Evolutionary conservation across 257 asterid species (phyloP).

Genomic region (Forsythia suspensa): DNA sequence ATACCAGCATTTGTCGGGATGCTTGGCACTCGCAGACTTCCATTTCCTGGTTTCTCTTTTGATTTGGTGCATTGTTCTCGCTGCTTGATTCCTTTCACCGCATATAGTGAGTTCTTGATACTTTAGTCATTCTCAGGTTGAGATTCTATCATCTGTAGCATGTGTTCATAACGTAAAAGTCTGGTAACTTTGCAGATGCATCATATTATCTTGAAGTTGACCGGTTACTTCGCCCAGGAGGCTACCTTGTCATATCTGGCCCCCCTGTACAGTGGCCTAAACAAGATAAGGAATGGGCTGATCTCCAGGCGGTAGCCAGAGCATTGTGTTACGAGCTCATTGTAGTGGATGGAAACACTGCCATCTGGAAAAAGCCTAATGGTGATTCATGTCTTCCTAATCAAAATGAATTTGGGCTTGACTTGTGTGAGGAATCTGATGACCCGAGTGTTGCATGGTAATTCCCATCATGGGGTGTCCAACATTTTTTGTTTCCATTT

Average conservation of each 20-base stretch:
- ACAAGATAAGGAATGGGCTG: conserved; percentile 97
- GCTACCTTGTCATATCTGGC: conserved; percentile 91
- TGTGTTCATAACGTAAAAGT: conserved; percentile 23
- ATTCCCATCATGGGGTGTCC: background rate
- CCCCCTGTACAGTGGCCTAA: conserved; percentile 98
- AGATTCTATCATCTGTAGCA: conserved; percentile 6
- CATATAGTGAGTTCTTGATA: conserved; percentile 68
- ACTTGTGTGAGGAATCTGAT: conserved; percentile 68
- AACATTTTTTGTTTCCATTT: background rate
- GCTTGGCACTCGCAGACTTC: conserved; percentile 97
- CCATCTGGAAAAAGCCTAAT: conserved; percentile 85
- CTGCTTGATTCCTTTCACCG: conserved; percentile 91
- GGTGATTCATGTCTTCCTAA: conserved; percentile 80
- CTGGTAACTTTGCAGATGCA: conserved; percentile 65
- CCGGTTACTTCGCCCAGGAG: conserved; percentile 95
- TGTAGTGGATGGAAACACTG: conserved; percentile 96
- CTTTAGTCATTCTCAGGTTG: background rate
- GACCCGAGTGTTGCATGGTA: conserved; percentile 89
- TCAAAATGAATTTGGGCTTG: conserved; percentile 80
- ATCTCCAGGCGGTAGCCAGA: conserved; percentile 89
- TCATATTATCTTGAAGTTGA: conserved; percentile 96
- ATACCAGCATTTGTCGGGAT: conserved; percentile 94
- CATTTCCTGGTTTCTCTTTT: conserved; percentile 85
- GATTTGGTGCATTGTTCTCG: conserved; percentile 97
- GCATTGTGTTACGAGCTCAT: conserved; percentile 85